These are phyloP conservation scores for Barnettozyma vustinii DNA, from an alignment of 805 yeast genomes.

Conservation along the genomic window DNA sequence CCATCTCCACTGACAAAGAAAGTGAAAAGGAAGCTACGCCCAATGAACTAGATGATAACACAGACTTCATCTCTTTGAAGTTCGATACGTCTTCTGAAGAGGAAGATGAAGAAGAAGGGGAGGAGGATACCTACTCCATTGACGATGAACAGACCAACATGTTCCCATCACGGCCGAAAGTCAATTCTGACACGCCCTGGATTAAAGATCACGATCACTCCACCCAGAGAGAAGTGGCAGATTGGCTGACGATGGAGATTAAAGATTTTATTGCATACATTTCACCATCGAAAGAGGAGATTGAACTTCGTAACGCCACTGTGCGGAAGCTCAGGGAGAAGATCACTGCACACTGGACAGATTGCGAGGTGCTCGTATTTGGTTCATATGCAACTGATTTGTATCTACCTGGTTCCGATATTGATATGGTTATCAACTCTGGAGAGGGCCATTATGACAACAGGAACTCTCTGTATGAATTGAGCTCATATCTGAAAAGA, in stretches of 20 bases:
- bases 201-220: slow-evolving; percentile 72
- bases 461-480: slow-evolving; percentile 61
- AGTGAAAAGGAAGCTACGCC: neutral
- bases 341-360: slow-evolving; percentile 62
- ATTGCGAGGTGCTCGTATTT: slow-evolving; percentile 75
- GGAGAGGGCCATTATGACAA: slow-evolving; percentile 50
- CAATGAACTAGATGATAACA: slow-evolving; percentile 32
- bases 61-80: slow-evolving; percentile 37
- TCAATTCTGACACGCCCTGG: slow-evolving; percentile 58
- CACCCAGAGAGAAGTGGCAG: slow-evolving; percentile 69
- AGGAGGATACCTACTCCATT: slow-evolving; percentile 24
- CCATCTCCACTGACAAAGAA: neutral
- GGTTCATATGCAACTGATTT: slow-evolving; percentile 94
- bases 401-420: slow-evolving; percentile 91
- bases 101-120: slow-evolving; percentile 17
- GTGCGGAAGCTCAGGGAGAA: slow-evolving; percentile 53
- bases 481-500: slow-evolving; percentile 64
- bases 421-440: slow-evolving; percentile 84
- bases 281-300: slow-evolving; percentile 77
- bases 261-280: slow-evolving; percentile 79
- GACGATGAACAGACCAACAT: slow-evolving; percentile 22
- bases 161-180: slow-evolving; percentile 9
- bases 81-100: slow-evolving; percentile 29
- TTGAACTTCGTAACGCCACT: slow-evolving; percentile 57
- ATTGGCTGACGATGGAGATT: slow-evolving; percentile 84